Conservation (phyloP, 2,329 filamentous ascomycete genomes). For the Camillea tinctor region DNA sequence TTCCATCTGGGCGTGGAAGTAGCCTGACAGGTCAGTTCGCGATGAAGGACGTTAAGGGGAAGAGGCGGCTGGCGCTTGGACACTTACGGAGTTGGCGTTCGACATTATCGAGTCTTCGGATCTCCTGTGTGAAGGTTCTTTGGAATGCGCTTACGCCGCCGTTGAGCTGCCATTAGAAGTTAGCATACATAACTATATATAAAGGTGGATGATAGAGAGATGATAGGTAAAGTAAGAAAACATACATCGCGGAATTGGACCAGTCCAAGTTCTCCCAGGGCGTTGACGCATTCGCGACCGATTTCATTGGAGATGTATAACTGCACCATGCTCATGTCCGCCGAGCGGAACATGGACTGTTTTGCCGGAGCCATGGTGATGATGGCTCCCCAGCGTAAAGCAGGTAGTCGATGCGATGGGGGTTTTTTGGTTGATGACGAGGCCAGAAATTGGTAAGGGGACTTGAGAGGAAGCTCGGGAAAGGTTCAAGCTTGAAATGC, state of each 20-base stretch:
- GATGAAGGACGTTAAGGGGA: conserved; percentile 3
- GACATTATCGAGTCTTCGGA: conserved; percentile 94
- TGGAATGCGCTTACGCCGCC: conserved; percentile 92
- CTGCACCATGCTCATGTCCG: conserved; percentile 99
- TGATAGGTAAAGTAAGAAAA: conserved; percentile 20
- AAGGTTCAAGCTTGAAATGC: conserved; percentile 17
- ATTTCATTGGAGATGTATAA: conserved; percentile 99
- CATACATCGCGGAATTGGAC: conserved; percentile 97
- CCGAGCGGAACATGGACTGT: conserved; percentile 98
- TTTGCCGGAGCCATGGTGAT: conserved; percentile 62
- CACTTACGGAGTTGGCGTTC: conserved; percentile 90
- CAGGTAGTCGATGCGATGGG: conserved; percentile 15
- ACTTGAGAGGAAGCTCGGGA: conserved; percentile 14
- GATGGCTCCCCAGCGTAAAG: conserved; percentile 24
- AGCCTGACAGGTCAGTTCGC: conserved; percentile 57
- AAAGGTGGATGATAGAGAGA: conserved; percentile 17
- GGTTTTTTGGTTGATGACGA: too few species aligned
- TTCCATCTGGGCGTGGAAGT: conserved; percentile 94
- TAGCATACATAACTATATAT: too few species aligned
- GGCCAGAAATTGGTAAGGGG: conserved; percentile 18
- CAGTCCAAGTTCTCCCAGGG: conserved; percentile 89
- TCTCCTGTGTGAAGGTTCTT: conserved; percentile 95
- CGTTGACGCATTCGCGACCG: conserved; percentile 93
- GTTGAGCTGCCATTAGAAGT: conserved; percentile 66
- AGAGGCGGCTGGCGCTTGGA: not conserved